Percentiles rank a stretch among this genome's conserved stretches.
These are phyloP conservation scores for Vitis cinerea DNA, from an alignment of 164 flowering plant genomes.

Conservation along the genomic window DNA sequence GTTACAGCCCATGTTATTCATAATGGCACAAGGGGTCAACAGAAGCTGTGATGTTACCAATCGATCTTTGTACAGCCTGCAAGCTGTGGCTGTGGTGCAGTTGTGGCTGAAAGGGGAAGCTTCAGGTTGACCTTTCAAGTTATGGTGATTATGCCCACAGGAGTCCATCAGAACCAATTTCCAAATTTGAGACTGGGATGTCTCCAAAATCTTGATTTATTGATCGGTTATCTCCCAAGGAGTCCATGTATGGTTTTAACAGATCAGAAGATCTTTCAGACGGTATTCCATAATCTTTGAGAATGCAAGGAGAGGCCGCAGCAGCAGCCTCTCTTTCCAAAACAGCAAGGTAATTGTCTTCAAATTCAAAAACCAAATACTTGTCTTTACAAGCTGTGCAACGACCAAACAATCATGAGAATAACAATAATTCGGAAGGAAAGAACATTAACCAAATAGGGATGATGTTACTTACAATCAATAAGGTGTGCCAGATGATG, in stretches of 20 bases:
- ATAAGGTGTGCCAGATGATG: constrained; percentile 89
- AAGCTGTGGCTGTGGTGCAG: no score
- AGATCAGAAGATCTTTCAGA: constrained; percentile 80
- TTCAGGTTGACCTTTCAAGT: background rate
- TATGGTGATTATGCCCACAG: constrained; percentile 62
- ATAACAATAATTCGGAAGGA: background rate
- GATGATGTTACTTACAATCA: constrained; percentile 60
- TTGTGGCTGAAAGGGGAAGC: background rate
- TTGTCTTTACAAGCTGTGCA: constrained; percentile 72
- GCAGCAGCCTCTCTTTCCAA: constrained; percentile 75
- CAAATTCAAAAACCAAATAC: constrained; percentile 85
- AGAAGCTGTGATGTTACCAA: background rate
- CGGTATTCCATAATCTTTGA: constrained; percentile 86
- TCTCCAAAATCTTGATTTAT: constrained; percentile 50
- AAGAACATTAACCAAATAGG: background rate
- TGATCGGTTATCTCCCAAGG: constrained; percentile 35
- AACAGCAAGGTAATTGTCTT: constrained; percentile 81
- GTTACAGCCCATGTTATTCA: background rate
- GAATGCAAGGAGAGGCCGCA: constrained; percentile 58
- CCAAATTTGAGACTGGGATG: constrained; percentile 64
- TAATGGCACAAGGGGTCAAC: background rate
- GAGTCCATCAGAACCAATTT: constrained; percentile 82
- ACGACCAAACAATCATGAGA: constrained; percentile 11
- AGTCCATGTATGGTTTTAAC: constrained; percentile 64
- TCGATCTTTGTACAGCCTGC: no score